Conservation (phyloP, 176 grass and related monocot species). For the Alopecurus myosuroides region DNA sequence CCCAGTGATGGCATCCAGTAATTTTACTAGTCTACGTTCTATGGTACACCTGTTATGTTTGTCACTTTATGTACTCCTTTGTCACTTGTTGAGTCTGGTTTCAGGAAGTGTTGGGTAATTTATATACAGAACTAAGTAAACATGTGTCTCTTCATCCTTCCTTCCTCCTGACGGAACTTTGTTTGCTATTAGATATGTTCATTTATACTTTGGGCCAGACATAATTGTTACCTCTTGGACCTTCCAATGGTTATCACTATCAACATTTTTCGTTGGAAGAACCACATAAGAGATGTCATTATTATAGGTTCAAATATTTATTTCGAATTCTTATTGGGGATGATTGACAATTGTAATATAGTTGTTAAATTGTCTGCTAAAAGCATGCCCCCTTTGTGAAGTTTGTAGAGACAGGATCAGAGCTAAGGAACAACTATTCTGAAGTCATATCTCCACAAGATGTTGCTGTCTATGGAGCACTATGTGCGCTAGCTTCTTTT, state of each 20-base stretch:
- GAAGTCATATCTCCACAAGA: constrained; percentile 97
- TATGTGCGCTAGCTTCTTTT: constrained; percentile 97
- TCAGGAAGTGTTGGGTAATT: not conserved
- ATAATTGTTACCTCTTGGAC: not conserved
- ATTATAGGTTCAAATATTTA: not conserved
- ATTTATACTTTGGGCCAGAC: not conserved
- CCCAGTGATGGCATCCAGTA: not conserved
- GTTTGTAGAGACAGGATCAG: constrained; percentile 90
- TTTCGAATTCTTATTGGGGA: not conserved
- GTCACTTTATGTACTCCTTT: not conserved
- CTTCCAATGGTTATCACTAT: not conserved
- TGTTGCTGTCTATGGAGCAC: constrained; percentile 91
- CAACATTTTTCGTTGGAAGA: not conserved
- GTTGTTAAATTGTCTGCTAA: not conserved
- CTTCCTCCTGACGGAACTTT: not conserved
- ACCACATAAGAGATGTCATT: not conserved
- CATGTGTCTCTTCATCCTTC: not conserved
- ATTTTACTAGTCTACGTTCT: not conserved
- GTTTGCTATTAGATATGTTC: not conserved
- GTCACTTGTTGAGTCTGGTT: not conserved
- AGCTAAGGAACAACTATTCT: constrained; percentile 89
- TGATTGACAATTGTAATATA: not conserved
- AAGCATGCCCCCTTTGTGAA: constrained; percentile 16
- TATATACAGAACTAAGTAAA: not conserved
- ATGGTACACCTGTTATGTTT: not conserved